Base-by-base conservation (phyloP, 2,329 filamentous ascomycete genomes). In the Tolypocladium tundrense region DNA sequence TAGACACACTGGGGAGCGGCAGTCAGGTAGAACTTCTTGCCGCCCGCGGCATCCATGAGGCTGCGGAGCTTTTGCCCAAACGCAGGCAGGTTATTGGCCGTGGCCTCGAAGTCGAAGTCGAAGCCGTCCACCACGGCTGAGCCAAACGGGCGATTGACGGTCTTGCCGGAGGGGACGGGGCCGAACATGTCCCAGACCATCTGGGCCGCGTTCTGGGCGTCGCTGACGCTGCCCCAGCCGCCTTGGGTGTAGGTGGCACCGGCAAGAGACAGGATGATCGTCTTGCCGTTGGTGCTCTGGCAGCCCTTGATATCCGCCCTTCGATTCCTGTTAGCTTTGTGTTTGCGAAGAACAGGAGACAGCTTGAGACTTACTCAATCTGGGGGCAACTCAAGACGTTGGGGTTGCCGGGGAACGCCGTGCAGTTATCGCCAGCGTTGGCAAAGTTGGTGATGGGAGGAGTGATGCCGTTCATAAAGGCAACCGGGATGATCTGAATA, bases 101-200 rank as follows among this genome's bases (percentile, higher is more conserved):
- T 70, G 5, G 81, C 76, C 72, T 91, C 88, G 61, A 91, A 85
- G 69, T 91, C 88, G 62, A 91, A 84, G 71, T 91, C 88, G 69
- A 91, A 90, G 5, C 88, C 88, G 68, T 91, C 87, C 48, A 91
- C 73, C 4, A 82, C 76, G 11, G 84, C 82, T 14, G 73, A 71
- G 57, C 85, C 85, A 67, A 91, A 91, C 1, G 88, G 88, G 10
- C 88, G 82, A 58, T 82, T 76, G 9, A 74, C 74, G 1, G 69
- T 70, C 45, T 71, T 75, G 37, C 71, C 74, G 14, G 71, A 64
- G 42, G 70, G 66, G 9, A 71, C 67, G 5, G 87, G 84, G 2
- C 88, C 88, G 68, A 90, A 91, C 61, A 85, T 87, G 55, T 81
- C 75, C 88, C 88, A 91, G 58, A 91, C 73, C 24, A 80, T 75